phyloP scores from a whole-genome alignment of 352 stramenopile species.

The Phytophthora tentaculata region DNA sequence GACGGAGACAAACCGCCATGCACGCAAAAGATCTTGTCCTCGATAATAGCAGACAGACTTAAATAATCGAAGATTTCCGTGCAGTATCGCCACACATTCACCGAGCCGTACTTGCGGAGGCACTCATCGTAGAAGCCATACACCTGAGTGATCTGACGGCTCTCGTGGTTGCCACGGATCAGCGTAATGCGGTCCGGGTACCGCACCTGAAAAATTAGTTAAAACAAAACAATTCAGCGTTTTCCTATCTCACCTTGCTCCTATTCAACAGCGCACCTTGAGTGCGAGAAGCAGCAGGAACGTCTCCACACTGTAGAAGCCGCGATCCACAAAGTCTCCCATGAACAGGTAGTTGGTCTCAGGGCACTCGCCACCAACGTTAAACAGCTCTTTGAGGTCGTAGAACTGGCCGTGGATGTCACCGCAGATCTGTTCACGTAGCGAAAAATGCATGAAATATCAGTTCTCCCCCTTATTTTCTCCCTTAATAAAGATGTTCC shows the following conservation, averaged over 20 bases:
- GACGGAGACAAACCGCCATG: conserved; percentile 97
- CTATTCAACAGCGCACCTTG: conserved; percentile 87
- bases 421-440: conserved; percentile 94
- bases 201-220: conserved; percentile 75
- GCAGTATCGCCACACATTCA: conserved; percentile 99
- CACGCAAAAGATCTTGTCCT: conserved; percentile 99
- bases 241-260: neutral
- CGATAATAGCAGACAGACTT: conserved; percentile 97
- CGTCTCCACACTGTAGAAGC: conserved; percentile 99
- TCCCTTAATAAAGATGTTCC: neutral
- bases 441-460: neutral
- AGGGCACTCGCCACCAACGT: conserved; percentile 97
- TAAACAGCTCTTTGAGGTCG: conserved; percentile 98
- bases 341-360: conserved; percentile 99
- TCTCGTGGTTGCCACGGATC: conserved; percentile 99
- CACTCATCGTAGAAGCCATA: conserved; percentile 99
- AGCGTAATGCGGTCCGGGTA: conserved; percentile 99
- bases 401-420: conserved; percentile 99
- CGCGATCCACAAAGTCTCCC: conserved; percentile 99
- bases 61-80: conserved; percentile 99
- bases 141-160: conserved; percentile 98
- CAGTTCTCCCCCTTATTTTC: conserved; percentile 12
- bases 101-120: conserved; percentile 96
- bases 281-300: conserved; percentile 98
- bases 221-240: conserved; percentile 9